phyloP scores from a whole-genome alignment of 352 stramenopile species.

The Phytophthora foliorum region DNA sequence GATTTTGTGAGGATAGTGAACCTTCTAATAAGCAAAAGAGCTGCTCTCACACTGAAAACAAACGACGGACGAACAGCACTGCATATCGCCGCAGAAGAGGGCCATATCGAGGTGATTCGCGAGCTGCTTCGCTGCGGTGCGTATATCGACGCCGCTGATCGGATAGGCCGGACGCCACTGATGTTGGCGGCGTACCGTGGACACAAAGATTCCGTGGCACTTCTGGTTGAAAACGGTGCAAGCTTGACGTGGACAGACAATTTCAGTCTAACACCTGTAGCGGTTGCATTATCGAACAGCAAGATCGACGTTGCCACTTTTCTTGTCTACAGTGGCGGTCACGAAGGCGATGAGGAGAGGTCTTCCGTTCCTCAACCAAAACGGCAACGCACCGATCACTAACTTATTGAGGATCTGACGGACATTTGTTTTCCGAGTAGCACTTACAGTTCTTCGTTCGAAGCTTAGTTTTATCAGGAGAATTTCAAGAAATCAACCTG shows the following conservation, averaged over 20 bases:
- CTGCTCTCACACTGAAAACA: background rate
- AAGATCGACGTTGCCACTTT: slow-evolving; percentile 6
- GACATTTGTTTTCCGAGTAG: background rate
- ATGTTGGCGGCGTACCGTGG: slow-evolving; percentile 13
- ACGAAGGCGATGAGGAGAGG: background rate
- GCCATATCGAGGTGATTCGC: background rate
- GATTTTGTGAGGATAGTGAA: slow-evolving; percentile 4
- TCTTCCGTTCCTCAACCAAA: background rate
- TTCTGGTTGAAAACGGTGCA: background rate
- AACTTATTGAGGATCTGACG: background rate
- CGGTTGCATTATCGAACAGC: slow-evolving; percentile 3
- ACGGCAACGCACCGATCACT: background rate
- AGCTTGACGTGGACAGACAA: slow-evolving; percentile 4
- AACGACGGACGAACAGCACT: slow-evolving; percentile 7
- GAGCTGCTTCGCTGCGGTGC: background rate
- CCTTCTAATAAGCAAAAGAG: slow-evolving; percentile 3
- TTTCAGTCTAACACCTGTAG: background rate
- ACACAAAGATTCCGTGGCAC: background rate
- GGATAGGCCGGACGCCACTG: slow-evolving; percentile 7
- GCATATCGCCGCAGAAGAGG: slow-evolving; percentile 16
- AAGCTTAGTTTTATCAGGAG: too few relatives aligned
- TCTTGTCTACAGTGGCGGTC: slow-evolving; percentile 1
- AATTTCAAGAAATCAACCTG: too few relatives aligned
- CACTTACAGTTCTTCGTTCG: too few relatives aligned
- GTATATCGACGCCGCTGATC: slow-evolving; percentile 1